Evolutionary conservation across 2,329 filamentous ascomycete genomes (phyloP).

Genomic region (Botrytis sinoallii): DNA sequence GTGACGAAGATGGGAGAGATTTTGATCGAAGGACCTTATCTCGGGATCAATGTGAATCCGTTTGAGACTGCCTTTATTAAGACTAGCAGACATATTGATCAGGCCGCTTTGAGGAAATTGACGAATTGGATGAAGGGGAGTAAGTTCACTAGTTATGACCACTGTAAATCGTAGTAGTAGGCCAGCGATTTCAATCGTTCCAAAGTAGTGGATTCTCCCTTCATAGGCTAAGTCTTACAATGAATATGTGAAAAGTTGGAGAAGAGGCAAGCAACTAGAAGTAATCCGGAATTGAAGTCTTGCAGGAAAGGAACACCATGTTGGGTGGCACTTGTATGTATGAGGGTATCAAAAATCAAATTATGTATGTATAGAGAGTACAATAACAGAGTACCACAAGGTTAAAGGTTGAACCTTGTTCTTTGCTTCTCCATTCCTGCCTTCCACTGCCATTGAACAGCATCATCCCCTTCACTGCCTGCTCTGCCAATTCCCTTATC

Average conservation of each 20-base stretch:
- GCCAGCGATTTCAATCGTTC: not conserved
- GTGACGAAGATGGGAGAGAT: conserved; percentile 27
- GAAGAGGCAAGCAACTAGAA: not conserved
- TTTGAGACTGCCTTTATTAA: conserved; percentile 36
- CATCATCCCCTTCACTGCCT: conserved; percentile 53
- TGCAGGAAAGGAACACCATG: no score
- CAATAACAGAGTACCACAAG: not conserved
- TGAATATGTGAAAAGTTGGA: not conserved
- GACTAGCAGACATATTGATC: conserved; percentile 31
- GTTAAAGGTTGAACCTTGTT: conserved; percentile 87
- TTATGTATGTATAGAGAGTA: conserved; percentile 23
- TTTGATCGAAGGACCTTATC: conserved; percentile 29
- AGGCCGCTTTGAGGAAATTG: conserved; percentile 24
- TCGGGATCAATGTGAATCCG: conserved; percentile 32
- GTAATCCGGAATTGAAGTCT: not conserved
- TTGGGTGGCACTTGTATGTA: not conserved
- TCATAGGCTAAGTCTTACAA: not conserved
- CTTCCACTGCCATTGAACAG: conserved; percentile 86
- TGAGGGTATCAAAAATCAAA: conserved; percentile 32
- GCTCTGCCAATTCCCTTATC: conserved; percentile 80
- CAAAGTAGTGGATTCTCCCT: not conserved
- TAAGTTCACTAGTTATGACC: not conserved
- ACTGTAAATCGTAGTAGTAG: not conserved
- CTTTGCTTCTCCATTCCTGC: conserved; percentile 90
- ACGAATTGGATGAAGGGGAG: conserved; percentile 18